These are phyloP conservation scores for Penicillium freii DNA, from an alignment of 2,329 filamentous ascomycete species.

Conservation along the genomic window DNA sequence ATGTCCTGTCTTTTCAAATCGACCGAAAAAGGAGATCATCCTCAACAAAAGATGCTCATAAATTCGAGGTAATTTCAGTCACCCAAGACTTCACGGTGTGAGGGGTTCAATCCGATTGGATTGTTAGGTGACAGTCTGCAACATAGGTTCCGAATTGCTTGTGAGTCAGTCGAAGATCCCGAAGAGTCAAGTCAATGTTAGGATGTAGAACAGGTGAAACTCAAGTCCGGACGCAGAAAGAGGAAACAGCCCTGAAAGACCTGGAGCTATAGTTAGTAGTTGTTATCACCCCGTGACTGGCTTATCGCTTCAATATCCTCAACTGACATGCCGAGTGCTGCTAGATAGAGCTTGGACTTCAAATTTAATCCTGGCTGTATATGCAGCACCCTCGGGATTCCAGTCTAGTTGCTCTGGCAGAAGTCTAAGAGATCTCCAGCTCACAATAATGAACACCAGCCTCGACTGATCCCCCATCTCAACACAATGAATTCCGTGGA, in stretches of 20 bases:
- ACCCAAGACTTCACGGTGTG: neutral
- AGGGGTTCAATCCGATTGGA: neutral
- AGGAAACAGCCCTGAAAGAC: neutral
- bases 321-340: neutral
- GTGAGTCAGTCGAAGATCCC: neutral
- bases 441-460: conserved; percentile 19
- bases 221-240: neutral
- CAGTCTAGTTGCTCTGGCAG: neutral
- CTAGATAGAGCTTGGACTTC: neutral
- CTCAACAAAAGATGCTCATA: conserved; percentile 7
- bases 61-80: conserved; percentile 7
- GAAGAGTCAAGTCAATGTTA: too few relatives aligned
- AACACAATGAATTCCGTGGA: conserved; percentile 64
- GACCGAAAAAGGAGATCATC: neutral
- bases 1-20: neutral
- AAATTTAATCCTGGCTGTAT: neutral
- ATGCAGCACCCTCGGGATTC: neutral
- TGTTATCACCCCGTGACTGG: conserved; percentile 12
- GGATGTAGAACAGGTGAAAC: neutral
- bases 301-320: conserved; percentile 9
- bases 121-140: neutral
- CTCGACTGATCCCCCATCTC: conserved; percentile 6
- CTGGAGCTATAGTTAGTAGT: neutral
- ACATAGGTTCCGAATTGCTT: neutral
- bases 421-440: neutral